phyloP scores from a whole-genome alignment of 192 early-diverging fungal species.

The Entomortierella chlamydospora region DNA sequence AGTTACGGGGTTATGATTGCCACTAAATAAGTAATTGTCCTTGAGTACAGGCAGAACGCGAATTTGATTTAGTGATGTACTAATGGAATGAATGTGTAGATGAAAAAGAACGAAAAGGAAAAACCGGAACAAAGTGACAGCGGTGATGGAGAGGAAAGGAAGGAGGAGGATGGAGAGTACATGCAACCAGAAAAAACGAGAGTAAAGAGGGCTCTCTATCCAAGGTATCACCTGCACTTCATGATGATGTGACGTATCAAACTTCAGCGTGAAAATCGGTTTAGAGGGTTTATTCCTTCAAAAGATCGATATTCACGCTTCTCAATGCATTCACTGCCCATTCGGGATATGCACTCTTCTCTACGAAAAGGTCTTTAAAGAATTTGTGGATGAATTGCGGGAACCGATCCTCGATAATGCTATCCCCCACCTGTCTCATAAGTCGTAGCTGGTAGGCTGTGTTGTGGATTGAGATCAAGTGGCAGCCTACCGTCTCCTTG shows the following conservation, averaged over 20 bases:
- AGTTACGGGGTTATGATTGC: too few relatives aligned
- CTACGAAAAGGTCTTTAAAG: constrained; percentile 73
- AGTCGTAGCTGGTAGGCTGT: constrained; percentile 86
- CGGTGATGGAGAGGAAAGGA: neutral
- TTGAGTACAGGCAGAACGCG: neutral
- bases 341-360: constrained; percentile 69
- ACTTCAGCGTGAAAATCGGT: neutral
- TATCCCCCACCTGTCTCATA: constrained; percentile 81
- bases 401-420: constrained; percentile 76
- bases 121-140: too few relatives aligned
- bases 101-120: neutral
- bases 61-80: neutral
- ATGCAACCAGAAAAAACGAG: neutral
- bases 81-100: neutral
- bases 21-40: too few relatives aligned
- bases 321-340: constrained; percentile 81
- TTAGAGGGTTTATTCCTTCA: constrained; percentile 9
- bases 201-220: neutral
- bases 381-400: constrained; percentile 78
- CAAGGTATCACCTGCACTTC: neutral
- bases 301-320: constrained; percentile 75
- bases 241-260: constrained; percentile 7
- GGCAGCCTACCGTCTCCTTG: constrained; percentile 84
- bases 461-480: constrained; percentile 86
- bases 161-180: neutral